Evolutionary conservation across 306 rosid genomes (phyloP), one percentile per base, ranked within the genome.

Genomic region (Dicorynia guianensis): DNA sequence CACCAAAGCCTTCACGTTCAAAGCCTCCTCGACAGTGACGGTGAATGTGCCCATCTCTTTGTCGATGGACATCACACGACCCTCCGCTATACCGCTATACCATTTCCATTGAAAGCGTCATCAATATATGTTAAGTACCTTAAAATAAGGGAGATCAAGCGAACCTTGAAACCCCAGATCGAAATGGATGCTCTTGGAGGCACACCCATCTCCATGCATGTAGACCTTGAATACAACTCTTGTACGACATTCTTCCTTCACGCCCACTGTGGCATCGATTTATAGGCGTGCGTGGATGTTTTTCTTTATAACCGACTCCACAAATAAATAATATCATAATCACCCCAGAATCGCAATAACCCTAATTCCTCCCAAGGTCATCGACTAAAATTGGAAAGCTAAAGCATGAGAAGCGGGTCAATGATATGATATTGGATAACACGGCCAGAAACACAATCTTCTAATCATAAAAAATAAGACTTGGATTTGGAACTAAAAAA

Each of bases 141-240:
- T 46, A 25, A 25, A 25, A 25, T 2, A 25, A 9, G 48, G 2
- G 25, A n/a, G 25, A 1, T 25, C 4, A 7, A 44, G 19, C 9
- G 6, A 81, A 96, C 99, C 79, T 83, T 68, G 71, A 77, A 80
- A 17, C 34, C 57, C 15, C 33, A 56, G 81, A 54, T 86, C 87
- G 52, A 42, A 30, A 39, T 60, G 74, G 54, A 9, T 58, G 82
- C 86, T 90, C 72, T 84, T 90, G 57, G 86, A 43, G 30, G 87
- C 87, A 53, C 99, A 95, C 38, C 96, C 99, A 0, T 86, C 93
- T 25, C 99, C 92, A 54, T 90, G 97, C 84, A 92, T 81, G 61
- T 84, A 87, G 18, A 90, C 77, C 80, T 86, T 90, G 49, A 90
- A 78, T 4, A 95, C 92, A 4, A 86, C 72, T 8, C 90, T 52